A percentile compares a stretch with the other conserved stretches of the same genome.
phyloP scores from a whole-genome alignment of 345 rosid species.

The Balakata baccata region DNA sequence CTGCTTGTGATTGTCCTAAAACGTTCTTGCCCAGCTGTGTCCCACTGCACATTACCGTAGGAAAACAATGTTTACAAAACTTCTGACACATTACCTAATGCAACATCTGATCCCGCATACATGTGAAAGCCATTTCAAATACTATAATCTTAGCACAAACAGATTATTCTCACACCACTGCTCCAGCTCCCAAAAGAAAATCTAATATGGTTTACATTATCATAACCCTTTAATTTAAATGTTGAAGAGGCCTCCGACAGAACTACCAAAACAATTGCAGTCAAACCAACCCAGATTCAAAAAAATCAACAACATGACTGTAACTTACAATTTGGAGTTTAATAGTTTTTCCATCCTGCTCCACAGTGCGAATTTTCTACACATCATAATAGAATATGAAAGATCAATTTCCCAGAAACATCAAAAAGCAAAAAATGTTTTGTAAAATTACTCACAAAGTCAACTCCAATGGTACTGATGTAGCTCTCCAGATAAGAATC shows the following conservation, averaged over 20 bases:
- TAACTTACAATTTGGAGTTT: slow-evolving; percentile 37
- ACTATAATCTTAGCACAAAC: not conserved
- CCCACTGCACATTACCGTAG: slow-evolving; percentile 25
- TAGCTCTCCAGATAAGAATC: slow-evolving; percentile 77
- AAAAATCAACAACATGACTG: not conserved
- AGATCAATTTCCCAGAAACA: not conserved
- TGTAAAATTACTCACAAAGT: slow-evolving; percentile 50
- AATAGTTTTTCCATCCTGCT: slow-evolving; percentile 37
- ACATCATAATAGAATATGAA: not conserved
- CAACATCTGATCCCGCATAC: not conserved
- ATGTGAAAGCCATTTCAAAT: not conserved
- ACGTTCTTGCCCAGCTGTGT: slow-evolving; percentile 39
- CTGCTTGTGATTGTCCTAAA: slow-evolving; percentile 41
- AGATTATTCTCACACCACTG: not conserved
- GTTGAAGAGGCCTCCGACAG: not conserved
- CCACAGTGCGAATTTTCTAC: slow-evolving; percentile 39
- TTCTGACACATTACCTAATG: not conserved
- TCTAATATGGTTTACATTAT: not conserved
- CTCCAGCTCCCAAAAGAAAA: not conserved
- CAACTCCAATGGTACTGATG: slow-evolving; percentile 84
- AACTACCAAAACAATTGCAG: not conserved
- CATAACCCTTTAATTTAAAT: not conserved
- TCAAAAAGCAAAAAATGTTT: not conserved
- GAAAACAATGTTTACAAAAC: not conserved
- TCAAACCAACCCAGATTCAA: not conserved